Evolutionary conservation across 2,329 filamentous ascomycete genomes (phyloP), one percentile per base, ranked within the genome.

Genomic region (Fusarium nematophilum): DNA sequence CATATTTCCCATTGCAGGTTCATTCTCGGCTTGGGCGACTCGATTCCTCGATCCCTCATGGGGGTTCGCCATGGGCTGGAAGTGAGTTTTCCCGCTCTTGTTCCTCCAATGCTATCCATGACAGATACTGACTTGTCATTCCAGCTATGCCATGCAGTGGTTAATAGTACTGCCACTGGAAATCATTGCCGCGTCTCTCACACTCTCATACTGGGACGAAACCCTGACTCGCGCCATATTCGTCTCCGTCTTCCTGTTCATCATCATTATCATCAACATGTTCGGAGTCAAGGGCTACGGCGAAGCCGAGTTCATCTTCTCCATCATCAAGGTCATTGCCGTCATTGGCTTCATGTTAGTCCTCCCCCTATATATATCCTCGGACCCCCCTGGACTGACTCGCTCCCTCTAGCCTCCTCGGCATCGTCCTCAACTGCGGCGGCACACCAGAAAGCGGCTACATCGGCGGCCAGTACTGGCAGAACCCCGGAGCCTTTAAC

Each of bases 21-120:
- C 93, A 3, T 98, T 97, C 72, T 92, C 92, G 1, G 89, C 92
- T 7, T 97, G 93, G 78, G 95, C 93, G 14, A 97, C 92, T 25
- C 87, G 94, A 14, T 97, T 98, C 70, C 76, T 98, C 14, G 93
- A 97, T 70, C 94, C 93, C 1, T 93, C 93, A 0, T 97, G 92
- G 92, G 93, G 93, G 0, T 96, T 96, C 71, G 91, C 92, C 39
- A 96, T 97, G 91, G 93, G 92, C 13, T 96, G 92, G 92, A 96
- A 96, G 83, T 91, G 74, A 75, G 86, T 82, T 14, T n/a, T 25
- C 6, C 33, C 13, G 6, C 14, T 17, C 33, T 21, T 23, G 10
- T 26, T 38, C 26, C 9, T 18, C 37, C 33, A 10, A 8, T 34
- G 9, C 17, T 9, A 9, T 14, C 27, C 17, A 15, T 14, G 17